phyloP scores from a whole-genome alignment of 2,329 filamentous ascomycete species.

The Colletotrichum trifolii region DNA sequence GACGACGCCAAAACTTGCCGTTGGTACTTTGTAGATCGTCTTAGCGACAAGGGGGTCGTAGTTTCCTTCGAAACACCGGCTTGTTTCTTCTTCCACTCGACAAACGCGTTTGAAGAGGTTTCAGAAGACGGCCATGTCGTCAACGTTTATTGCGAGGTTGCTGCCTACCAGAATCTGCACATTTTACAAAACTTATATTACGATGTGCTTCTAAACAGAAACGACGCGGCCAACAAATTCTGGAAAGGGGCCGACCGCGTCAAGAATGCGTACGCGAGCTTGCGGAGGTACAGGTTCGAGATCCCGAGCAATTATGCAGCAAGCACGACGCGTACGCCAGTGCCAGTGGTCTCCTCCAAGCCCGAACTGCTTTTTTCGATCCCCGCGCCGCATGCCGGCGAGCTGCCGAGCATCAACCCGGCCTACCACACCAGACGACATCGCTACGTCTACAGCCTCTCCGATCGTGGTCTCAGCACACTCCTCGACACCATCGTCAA shows the following conservation, averaged over 20 bases:
- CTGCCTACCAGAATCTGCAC: constrained; percentile 72
- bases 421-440: constrained; percentile 61
- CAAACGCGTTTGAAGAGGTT: constrained; percentile 79
- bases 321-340: constrained; percentile 23
- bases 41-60: constrained; percentile 70
- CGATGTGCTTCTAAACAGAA: constrained; percentile 69
- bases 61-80: constrained; percentile 74
- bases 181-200: constrained; percentile 77
- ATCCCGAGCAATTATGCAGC: constrained; percentile 43
- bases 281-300: constrained; percentile 58
- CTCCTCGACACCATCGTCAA: constrained; percentile 74
- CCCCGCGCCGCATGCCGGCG: constrained; percentile 65
- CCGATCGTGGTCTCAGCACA: constrained; percentile 67
- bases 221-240: constrained; percentile 57
- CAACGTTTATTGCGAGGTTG: constrained; percentile 73
- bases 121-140: constrained; percentile 47
- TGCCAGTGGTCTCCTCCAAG: background rate
- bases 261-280: constrained; percentile 48
- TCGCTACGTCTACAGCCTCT: constrained; percentile 70
- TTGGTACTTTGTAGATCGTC: constrained; percentile 82
- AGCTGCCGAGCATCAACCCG: constrained; percentile 76
- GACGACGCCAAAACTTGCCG: constrained; percentile 64
- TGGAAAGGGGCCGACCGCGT: constrained; percentile 54
- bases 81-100: constrained; percentile 82
- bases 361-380: constrained; percentile 46